Evolutionary conservation across 2,329 filamentous ascomycete species (phyloP), one percentile per base, ranked within the genome.

Genomic region (Fusarium falciforme): DNA sequence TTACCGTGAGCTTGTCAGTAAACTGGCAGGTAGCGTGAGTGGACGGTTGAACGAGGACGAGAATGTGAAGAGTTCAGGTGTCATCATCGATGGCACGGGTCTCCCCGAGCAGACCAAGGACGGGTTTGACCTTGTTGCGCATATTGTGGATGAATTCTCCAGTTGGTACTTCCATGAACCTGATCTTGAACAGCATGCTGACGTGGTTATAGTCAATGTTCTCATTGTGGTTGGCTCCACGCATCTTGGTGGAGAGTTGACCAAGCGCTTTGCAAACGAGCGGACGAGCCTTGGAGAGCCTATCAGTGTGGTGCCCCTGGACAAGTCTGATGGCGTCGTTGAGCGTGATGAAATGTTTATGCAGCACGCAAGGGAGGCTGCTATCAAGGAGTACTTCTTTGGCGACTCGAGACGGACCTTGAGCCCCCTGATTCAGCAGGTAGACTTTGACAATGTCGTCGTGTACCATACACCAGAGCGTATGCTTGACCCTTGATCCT

Each of bases 321-420:
- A 95, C 71, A 95, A 94, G 80, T 97, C 95, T 0, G 93, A 94
- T 38, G 96, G 96, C 27, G 95, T 94, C 40, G 93, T 94, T 2
- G 90, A 94, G 78, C 89, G 94, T 57, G 93, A 95, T 72, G 89
- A 92, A 40, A 80, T 84, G 0, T 97, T 94, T 81, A 90, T 95
- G 87, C 93, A 94, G 77, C 88, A 91, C 17, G 84, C 90, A 6
- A 89, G 93, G 52, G 93, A 97, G 78, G 90, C 93, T 0, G 89
- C 93, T 60, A 95, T 98, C 61, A 93, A 93, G 75, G 93, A 95
- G 77, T 99, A 99, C 83, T 99, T 99, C 85, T 99, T 98, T 80
- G 96, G 96, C 11, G 93, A 93, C 72, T 84, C 89, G 2, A 91
- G 90, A 71, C 89, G 93, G 67, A 93, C 94, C 0, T 86, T 99